phyloP scores from a whole-genome alignment of 2,329 filamentous ascomycete genomes.

The Amauroascus niger region DNA sequence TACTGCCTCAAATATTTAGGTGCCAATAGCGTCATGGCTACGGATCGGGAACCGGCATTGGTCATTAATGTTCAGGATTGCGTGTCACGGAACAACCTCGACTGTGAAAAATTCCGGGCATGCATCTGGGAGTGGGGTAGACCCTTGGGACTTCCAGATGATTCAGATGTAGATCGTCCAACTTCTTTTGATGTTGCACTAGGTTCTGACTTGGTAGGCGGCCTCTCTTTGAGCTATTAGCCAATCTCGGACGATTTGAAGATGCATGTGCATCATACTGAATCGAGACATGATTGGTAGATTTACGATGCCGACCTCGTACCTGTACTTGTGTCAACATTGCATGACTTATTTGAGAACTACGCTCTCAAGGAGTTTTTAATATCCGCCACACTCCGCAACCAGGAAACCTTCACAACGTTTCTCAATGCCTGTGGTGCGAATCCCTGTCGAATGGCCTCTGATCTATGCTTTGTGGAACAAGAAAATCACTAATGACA shows the following conservation, averaged over 20 bases:
- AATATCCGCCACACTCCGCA: conserved; percentile 53
- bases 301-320: conserved; percentile 53
- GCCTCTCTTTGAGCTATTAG: background rate
- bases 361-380: conserved; percentile 45
- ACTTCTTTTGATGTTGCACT: conserved; percentile 29
- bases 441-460: conserved; percentile 21
- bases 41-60: conserved; percentile 49
- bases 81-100: conserved; percentile 27
- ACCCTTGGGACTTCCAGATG: conserved; percentile 19
- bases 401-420: conserved; percentile 50
- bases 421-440: conserved; percentile 51
- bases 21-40: conserved; percentile 47
- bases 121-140: conserved; percentile 38
- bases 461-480: background rate
- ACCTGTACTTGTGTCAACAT: conserved; percentile 47
- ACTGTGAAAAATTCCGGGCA: conserved; percentile 21
- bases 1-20: conserved; percentile 51
- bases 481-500: conserved; percentile 11
- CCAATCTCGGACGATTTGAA: background rate
- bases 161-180: background rate
- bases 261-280: background rate
- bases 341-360: conserved; percentile 48
- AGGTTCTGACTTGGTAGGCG: conserved; percentile 35
- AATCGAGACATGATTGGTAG: conserved; percentile 29
- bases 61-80: conserved; percentile 34